Conservation (phyloP, 495 filamentous ascomycete genomes). For the Trichoderma virens region DNA sequence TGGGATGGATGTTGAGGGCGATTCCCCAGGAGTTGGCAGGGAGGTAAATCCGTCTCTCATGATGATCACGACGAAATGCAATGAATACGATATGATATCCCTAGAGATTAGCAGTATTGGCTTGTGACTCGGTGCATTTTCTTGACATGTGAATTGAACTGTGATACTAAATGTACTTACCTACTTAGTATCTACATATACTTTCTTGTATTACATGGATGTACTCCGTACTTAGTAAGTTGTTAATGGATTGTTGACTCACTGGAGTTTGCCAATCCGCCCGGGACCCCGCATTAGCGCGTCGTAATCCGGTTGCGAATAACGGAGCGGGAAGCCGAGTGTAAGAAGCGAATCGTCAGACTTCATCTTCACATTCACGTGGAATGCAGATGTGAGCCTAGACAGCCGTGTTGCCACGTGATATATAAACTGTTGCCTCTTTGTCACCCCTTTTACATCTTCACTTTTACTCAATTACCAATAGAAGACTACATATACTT, state of each 20-base stretch:
- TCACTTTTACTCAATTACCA: not conserved
- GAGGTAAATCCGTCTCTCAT: not conserved
- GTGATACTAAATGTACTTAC: no score
- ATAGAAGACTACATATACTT: not conserved
- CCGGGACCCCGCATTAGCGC: not conserved
- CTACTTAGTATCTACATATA: no score
- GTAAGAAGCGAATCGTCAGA: no score
- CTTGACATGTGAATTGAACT: no score
- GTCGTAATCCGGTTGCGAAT: not conserved
- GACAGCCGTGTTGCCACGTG: no score
- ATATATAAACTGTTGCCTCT: not conserved
- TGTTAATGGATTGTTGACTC: no score
- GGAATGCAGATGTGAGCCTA: no score
- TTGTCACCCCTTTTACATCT: not conserved
- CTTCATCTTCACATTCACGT: not conserved
- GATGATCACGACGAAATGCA: slow-evolving; percentile 11
- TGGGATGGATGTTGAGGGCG: slow-evolving; percentile 7
- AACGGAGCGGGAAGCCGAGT: not conserved
- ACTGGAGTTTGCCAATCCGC: no score
- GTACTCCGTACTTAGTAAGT: no score
- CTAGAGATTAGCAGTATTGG: not conserved
- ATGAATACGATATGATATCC: slow-evolving; percentile 9
- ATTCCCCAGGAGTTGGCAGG: not conserved
- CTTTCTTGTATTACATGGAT: no score
- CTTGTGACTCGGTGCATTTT: not conserved